phyloP scores from a whole-genome alignment of 2,329 filamentous ascomycete species.

The Sporothrix euskadiensis region DNA sequence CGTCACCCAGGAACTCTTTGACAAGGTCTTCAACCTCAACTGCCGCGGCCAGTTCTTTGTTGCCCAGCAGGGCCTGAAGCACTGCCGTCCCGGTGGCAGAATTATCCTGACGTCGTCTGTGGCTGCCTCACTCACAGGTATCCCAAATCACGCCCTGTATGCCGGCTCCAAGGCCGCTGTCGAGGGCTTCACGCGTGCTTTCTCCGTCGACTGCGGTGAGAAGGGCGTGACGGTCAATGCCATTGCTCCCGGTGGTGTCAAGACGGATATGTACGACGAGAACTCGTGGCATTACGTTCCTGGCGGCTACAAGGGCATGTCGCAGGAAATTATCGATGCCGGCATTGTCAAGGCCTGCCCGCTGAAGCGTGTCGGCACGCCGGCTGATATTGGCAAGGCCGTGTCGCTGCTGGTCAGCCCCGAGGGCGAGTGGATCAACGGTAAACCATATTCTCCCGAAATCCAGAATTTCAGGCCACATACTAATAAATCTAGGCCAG shows the following conservation, averaged over 20 bases:
- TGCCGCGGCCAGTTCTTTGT: slow-evolving; percentile 75
- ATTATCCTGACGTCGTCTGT: slow-evolving; percentile 74
- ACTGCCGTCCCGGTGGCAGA: slow-evolving; percentile 68
- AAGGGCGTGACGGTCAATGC: slow-evolving; percentile 71
- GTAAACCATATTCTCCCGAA: slow-evolving; percentile 38
- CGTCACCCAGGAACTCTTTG: slow-evolving; percentile 69
- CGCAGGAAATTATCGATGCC: slow-evolving; percentile 54
- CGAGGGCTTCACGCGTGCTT: slow-evolving; percentile 70
- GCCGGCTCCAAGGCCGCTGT: slow-evolving; percentile 72
- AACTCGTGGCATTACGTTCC: slow-evolving; percentile 68
- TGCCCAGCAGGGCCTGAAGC: slow-evolving; percentile 70
- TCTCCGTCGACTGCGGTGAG: slow-evolving; percentile 69
- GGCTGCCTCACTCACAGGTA: slow-evolving; percentile 64
- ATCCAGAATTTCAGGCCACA: neutral
- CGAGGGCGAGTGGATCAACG: slow-evolving; percentile 66
- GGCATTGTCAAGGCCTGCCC: slow-evolving; percentile 59
- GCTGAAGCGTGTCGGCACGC: slow-evolving; percentile 59
- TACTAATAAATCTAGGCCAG: slow-evolving; percentile 37
- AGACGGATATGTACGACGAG: slow-evolving; percentile 75
- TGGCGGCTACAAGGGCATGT: slow-evolving; percentile 54
- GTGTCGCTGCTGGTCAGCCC: slow-evolving; percentile 57
- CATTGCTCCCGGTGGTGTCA: slow-evolving; percentile 71
- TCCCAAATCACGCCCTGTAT: slow-evolving; percentile 70
- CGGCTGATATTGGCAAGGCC: slow-evolving; percentile 59
- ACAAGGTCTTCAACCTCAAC: slow-evolving; percentile 72